Evolutionary conservation across 164 flowering plant genomes (phyloP).

Genomic region (Akebia trifoliata): DNA sequence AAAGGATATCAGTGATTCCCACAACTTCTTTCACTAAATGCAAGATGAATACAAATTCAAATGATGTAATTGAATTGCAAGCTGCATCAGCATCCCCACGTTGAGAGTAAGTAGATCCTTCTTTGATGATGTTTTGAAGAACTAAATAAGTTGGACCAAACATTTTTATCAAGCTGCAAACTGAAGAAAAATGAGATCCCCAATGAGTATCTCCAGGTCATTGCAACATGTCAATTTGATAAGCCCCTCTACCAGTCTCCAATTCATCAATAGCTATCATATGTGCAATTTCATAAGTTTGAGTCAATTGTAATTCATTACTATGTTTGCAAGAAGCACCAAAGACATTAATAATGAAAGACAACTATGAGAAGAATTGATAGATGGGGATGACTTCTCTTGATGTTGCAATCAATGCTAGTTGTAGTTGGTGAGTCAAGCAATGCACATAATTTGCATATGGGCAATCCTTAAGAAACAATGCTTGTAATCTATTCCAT

Average conservation of each 20-base stretch:
- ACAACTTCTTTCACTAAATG: no score
- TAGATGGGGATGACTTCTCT: neutral
- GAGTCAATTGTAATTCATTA: neutral
- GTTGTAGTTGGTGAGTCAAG: neutral
- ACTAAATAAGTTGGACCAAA: no score
- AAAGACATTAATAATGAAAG: neutral
- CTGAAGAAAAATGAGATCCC: neutral
- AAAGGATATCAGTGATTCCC: no score
- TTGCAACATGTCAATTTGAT: neutral
- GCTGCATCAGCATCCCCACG: no score
- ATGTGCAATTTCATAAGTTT: neutral
- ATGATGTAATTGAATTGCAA: no score
- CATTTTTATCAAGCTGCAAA: neutral
- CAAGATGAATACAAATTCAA: no score
- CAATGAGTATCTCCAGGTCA: neutral
- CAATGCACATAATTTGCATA: constrained; percentile 8
- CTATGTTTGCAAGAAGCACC: neutral
- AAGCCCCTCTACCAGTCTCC: neutral
- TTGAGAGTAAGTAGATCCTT: no score
- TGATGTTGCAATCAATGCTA: neutral
- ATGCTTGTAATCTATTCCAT: neutral
- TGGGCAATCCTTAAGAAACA: constrained; percentile 1
- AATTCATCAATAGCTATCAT: neutral
- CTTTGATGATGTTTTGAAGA: no score
- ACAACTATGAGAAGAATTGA: neutral